Percentiles rank a stretch among this genome's conserved stretches.
phyloP scores from a whole-genome alignment of 2,329 filamentous ascomycete species.

The Penicillium occitanis region DNA sequence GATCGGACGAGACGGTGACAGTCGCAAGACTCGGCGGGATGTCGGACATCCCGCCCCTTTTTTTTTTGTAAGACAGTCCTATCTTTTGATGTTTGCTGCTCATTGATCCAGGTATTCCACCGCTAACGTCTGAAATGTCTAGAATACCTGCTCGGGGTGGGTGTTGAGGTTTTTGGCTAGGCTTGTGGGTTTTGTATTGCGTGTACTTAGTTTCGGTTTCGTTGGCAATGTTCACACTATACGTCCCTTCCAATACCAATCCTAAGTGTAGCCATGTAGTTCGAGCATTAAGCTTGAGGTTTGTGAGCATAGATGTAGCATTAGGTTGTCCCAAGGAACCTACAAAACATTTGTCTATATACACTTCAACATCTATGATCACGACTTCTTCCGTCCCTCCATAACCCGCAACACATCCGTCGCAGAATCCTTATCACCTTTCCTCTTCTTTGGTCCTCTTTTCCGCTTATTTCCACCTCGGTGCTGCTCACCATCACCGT shows the following conservation, averaged over 20 bases:
- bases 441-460: conserved; percentile 56
- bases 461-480: conserved; percentile 46
- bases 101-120: conserved; percentile 14
- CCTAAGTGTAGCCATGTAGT: not conserved
- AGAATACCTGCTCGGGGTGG: too few species aligned
- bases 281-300: not conserved
- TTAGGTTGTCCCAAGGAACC: not conserved
- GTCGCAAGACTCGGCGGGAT: not conserved
- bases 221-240: not conserved
- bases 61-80: conserved; percentile 4
- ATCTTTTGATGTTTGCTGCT: not conserved
- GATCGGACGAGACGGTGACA: not conserved
- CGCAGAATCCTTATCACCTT: conserved; percentile 63
- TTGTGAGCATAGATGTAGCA: not conserved
- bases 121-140: conserved; percentile 9
- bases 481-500: conserved; percentile 34
- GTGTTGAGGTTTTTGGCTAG: not conserved
- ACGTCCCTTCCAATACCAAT: not conserved
- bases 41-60: not conserved
- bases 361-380: not conserved
- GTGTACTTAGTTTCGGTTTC: not conserved
- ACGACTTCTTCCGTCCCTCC: conserved; percentile 57
- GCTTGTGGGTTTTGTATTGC: not conserved
- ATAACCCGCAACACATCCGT: conserved; percentile 78
- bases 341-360: not conserved